Base-by-base conservation (phyloP, 345 rosid genomes). In the Pugionium cornutum region DNA sequence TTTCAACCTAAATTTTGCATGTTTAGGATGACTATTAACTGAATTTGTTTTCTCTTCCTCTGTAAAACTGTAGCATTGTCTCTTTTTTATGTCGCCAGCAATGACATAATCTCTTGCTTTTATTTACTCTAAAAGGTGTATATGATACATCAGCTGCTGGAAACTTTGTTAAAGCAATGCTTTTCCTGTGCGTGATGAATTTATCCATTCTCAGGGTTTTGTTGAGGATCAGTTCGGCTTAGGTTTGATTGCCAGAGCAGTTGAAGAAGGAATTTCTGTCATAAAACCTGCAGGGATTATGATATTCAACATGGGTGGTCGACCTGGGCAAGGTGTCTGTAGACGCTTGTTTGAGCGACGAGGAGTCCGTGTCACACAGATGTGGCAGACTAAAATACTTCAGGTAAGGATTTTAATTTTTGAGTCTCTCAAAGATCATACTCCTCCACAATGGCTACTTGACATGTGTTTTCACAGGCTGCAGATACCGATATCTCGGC, bases 301-400 rank as follows among this genome's bases (percentile, higher is more conserved):
- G 98, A 84, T 92, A 74, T 92, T 92, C 74, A 92, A 92, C 73
- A 92, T 92, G 94, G 98, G 97, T 54, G 98, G 97, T 47, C 97
- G 94, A 61, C 97, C 97, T 55, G 97, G 98, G 48, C 96, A 92
- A 79, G 91, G 83, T 45, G 96, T 92, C 60, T 92, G 98, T 68
- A 82, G 87, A 75, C 94, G 94, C 72, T 77, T 92, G 79, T 92
- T 92, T 81, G 95, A 92, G 80, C 85, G 96, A n/a, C 96, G 97
- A 68, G 97, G 98, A 53, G 82, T 89, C 66, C 73, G 70, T 71
- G 86, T 92, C 5, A 79, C 76, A 77, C 87, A 83, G 81, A 83
- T 89, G 64, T 92, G 98, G 98, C 98, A 92, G 67, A 89, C 98
- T 53, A 89, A 92, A 83, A 62, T 92, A 62, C 82, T 86, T 62